A percentile compares a stretch with the other conserved stretches of the same genome.
Evolutionary conservation across 345 rosid species (phyloP).

Genomic region (Camelina sativa): DNA sequence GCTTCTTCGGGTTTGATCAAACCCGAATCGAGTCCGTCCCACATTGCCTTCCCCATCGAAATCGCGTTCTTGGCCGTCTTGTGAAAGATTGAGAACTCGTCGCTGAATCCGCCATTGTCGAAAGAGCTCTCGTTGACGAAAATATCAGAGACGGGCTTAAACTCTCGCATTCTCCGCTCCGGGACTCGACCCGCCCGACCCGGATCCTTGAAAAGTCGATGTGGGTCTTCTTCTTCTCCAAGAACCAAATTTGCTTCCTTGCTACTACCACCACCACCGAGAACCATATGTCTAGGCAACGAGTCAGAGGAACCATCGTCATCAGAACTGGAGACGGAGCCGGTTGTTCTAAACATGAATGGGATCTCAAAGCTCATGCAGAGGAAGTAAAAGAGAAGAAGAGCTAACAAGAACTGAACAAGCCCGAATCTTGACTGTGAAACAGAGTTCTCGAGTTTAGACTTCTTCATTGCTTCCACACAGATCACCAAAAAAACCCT

Average conservation of each 20-base stretch:
- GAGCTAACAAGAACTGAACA: constrained; percentile 59
- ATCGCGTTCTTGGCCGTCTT: constrained; percentile 71
- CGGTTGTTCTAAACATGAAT: constrained; percentile 52
- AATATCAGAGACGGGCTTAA: constrained; percentile 56
- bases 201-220: constrained; percentile 43
- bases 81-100: constrained; percentile 61
- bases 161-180: constrained; percentile 19
- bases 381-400: constrained; percentile 58
- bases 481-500: neutral
- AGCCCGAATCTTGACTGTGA: constrained; percentile 55
- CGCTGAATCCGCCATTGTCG: constrained; percentile 48
- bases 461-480: constrained; percentile 42
- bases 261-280: constrained; percentile 4
- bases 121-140: constrained; percentile 50
- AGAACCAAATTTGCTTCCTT: constrained; percentile 49
- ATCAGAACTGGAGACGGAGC: constrained; percentile 42
- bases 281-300: constrained; percentile 43
- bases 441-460: constrained; percentile 46
- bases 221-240: constrained; percentile 57
- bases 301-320: constrained; percentile 46
- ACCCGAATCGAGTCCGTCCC: constrained; percentile 62
- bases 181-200: constrained; percentile 39
- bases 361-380: constrained; percentile 77
- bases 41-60: constrained; percentile 64
- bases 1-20: constrained; percentile 14